These are phyloP conservation scores for Ustilago crameri DNA, from an alignment of 1,284 basidiomycete species.

Conservation along the genomic window DNA sequence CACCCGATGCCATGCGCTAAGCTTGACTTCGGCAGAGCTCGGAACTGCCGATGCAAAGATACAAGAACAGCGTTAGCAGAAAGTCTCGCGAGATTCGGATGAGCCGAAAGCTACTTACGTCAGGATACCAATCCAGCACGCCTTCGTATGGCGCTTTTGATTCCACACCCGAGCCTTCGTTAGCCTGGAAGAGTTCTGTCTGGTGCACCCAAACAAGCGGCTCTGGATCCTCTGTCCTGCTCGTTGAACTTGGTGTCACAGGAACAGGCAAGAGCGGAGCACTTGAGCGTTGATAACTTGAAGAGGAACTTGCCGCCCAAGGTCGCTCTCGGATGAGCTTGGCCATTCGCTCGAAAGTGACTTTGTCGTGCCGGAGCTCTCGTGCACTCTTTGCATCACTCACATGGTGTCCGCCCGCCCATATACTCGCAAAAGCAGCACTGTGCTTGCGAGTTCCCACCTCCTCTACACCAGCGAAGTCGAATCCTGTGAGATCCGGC, in stretches of 20 bases:
- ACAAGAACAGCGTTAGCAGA: too few species aligned
- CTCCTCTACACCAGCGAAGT: not conserved
- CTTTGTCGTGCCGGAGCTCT: constrained; percentile 41
- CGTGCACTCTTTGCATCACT: constrained; percentile 41
- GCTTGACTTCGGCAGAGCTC: constrained; percentile 9
- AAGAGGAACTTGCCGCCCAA: constrained; percentile 9
- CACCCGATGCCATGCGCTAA: constrained; percentile 19
- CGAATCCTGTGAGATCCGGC: constrained; percentile 14
- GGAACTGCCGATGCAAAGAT: constrained; percentile 22
- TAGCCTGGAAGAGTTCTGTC: constrained; percentile 43
- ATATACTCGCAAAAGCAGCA: constrained; percentile 45
- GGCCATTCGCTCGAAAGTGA: constrained; percentile 43
- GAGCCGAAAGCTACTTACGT: constrained; percentile 24
- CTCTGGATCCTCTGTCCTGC: not conserved
- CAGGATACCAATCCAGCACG: constrained; percentile 57
- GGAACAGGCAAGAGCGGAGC: not conserved
- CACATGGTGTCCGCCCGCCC: constrained; percentile 53
- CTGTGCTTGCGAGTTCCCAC: constrained; percentile 5
- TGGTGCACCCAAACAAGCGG: constrained; percentile 60
- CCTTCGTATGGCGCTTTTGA: constrained; percentile 21
- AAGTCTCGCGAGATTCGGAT: not conserved
- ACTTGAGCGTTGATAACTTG: not conserved
- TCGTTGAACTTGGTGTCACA: not conserved
- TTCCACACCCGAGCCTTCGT: not conserved
- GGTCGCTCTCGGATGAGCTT: constrained; percentile 22